Base-by-base conservation (phyloP, 805 yeast species). In the Saturnispora serradocipensis region DNA sequence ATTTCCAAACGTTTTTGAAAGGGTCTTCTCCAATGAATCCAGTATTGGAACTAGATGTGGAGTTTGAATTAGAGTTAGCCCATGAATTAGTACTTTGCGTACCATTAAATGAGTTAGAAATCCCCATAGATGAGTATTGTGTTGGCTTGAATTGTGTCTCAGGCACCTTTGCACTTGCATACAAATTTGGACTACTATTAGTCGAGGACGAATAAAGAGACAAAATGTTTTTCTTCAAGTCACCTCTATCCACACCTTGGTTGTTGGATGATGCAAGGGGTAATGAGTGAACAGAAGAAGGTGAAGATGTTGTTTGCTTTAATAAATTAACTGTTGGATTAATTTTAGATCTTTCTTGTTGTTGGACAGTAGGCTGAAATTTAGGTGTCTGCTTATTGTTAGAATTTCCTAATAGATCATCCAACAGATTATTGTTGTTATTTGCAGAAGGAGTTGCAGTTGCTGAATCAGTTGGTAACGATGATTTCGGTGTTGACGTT, bases 211-310 rank as follows among this genome's bases (percentile, higher is more conserved):
- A 80, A 66, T 93, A 93, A 49, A 93, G 74, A 24, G 97, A 88
- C 53, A 93, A 70, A 54, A 93, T 93, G 1, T 97, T 88, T 69
- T 88, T 88, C 64, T 93, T 93, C 66, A 93, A 75, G 62, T 91
- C 97, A 3, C 93, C 91, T 61, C 96, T 76, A 34, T 36, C 46
- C 5, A 18, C n/a, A 16, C 30, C 39, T 18, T 74, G 48, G 50
- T 57, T 57, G 44, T 56, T 48, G 9, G n/a, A 30, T 32, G 46
- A 18, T 32, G 30, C 18, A 32, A 13, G 22, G n/a, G 36, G 46
- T 30, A 32, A 34, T n/a, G 49, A 45, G 16, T 35, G 39, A 32
- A 32, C 39, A n/a, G 49, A 45, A 15, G 57, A 50, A 38, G 61
- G 20, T 43, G 59, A 43, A 34, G 58, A 25, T 44, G 54, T 46